These are phyloP conservation scores for Coprinopsis marcescibilis DNA, from an alignment of 768 basidiomycete species.

Conservation along the genomic window DNA sequence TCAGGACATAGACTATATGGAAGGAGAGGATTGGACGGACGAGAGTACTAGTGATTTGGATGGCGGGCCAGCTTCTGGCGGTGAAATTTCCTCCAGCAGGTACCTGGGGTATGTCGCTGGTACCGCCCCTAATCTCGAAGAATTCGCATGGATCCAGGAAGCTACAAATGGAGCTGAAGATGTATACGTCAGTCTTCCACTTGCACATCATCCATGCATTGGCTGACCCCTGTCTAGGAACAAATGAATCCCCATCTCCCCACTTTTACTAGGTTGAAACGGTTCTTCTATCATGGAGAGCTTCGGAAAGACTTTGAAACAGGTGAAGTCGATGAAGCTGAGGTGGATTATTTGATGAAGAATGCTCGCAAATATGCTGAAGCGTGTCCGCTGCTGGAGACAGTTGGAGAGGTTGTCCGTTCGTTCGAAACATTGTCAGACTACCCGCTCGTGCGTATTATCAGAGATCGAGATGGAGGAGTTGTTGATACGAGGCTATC, in stretches of 20 bases:
- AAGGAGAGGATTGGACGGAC: too few relatives aligned
- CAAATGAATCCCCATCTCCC: neutral
- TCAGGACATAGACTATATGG: too few relatives aligned
- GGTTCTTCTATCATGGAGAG: neutral
- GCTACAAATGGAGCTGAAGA: neutral
- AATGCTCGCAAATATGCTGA: neutral
- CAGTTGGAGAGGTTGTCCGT: neutral
- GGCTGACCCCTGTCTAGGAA: neutral
- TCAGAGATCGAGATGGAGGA: neutral
- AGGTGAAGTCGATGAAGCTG: too few relatives aligned
- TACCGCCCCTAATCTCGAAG: slow-evolving; percentile 13
- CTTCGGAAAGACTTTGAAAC: too few relatives aligned
- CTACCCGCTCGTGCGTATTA: too few relatives aligned
- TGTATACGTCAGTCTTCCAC: neutral
- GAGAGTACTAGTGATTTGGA: too few relatives aligned
- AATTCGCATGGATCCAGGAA: neutral
- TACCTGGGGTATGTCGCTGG: slow-evolving; percentile 13
- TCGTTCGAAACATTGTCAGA: too few relatives aligned
- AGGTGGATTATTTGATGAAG: too few relatives aligned
- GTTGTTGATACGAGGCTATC: neutral
- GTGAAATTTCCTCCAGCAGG: too few relatives aligned
- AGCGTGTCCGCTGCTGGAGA: neutral
- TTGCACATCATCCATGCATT: neutral
- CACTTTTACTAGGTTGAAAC: neutral
- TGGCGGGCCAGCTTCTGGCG: too few relatives aligned